Evolutionary conservation across 805 yeast genomes (phyloP).

Genomic region (Suhomyces sp.): DNA sequence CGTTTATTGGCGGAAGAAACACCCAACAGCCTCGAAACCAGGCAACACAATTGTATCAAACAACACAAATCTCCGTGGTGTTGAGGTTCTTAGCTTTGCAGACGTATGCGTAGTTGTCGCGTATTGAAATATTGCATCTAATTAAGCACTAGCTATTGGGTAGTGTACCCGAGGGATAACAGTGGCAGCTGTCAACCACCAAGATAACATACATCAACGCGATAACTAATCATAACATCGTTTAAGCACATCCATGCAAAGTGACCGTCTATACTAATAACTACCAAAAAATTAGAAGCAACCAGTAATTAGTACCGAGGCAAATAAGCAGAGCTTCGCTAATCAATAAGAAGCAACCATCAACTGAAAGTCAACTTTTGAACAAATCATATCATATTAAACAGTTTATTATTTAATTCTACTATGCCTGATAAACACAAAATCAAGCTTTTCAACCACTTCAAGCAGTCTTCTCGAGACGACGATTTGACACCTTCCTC

Average conservation of each 20-base stretch:
- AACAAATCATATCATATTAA: too few relatives aligned
- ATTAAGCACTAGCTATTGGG: background rate
- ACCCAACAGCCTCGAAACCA: background rate
- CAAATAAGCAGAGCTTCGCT: background rate
- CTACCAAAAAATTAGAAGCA: background rate
- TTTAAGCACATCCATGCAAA: background rate
- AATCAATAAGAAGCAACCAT: background rate
- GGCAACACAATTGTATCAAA: background rate
- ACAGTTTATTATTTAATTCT: background rate
- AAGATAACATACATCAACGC: background rate
- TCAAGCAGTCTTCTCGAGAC: slow-evolving; percentile 25
- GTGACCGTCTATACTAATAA: too few relatives aligned
- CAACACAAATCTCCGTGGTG: background rate
- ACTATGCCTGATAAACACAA: slow-evolving; percentile 45
- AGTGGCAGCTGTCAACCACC: background rate
- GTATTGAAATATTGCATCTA: background rate
- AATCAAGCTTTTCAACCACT: slow-evolving; percentile 39
- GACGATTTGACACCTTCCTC: slow-evolving; percentile 28
- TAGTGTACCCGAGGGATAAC: background rate
- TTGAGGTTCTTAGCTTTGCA: background rate
- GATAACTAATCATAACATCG: background rate
- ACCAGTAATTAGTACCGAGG: background rate
- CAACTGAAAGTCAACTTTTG: background rate
- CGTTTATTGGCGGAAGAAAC: slow-evolving; percentile 1
- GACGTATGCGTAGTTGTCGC: background rate